Base-by-base conservation (phyloP, 2,329 filamentous ascomycete species). In the Metarhizium rileyi region DNA sequence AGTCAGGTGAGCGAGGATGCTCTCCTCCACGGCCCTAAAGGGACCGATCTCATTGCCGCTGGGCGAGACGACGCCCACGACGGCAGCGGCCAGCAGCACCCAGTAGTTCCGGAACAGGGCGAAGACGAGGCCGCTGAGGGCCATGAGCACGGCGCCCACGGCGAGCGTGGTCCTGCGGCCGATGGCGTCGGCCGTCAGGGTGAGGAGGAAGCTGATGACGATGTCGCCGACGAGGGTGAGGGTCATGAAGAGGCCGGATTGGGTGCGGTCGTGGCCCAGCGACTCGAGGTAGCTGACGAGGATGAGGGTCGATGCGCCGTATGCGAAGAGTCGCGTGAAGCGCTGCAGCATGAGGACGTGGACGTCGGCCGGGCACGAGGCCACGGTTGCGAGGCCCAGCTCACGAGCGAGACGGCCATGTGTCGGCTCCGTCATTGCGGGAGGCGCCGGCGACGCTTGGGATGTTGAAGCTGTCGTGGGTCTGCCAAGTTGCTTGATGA, bases 41-140 rank as follows among this genome's bases (percentile, higher is more conserved):
- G 80, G 80, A 0, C 79, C 80, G 48, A 83, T 82, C 57, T 84
- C 80, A 50, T 79, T 81, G 7, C 80, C 80, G 57, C 77, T 78
- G n/a, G 78, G 77, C 60, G 77, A 82, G 30, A 84, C 79, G 45
- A 84, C 79, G 5, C 81, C 81, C 7, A 83, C 53, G 16, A 84
- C 69, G 22, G 77, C 76, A 2, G 80, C 80, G 9, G 65, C 52
- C 7, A 84, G 69, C 47, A 84, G 62, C 1, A 80, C 53, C 78
- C 78, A 83, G 58, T 77, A 84, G 50, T 73, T 76, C 6, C 68
- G 66, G 52, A 59, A 72, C 0, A 70, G 44, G 0, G 76, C 76
- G 59, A 84, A 84, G 1, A 74, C 68, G 3, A 75, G 52, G 2
- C 81, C 81, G 52, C 78, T 80, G 3, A 63, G 66, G 4, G 65